Percentiles rank a stretch among this genome's conserved stretches.
Evolutionary conservation across 2,329 filamentous ascomycete species (phyloP).

Genomic region (Botrytis byssoidea): DNA sequence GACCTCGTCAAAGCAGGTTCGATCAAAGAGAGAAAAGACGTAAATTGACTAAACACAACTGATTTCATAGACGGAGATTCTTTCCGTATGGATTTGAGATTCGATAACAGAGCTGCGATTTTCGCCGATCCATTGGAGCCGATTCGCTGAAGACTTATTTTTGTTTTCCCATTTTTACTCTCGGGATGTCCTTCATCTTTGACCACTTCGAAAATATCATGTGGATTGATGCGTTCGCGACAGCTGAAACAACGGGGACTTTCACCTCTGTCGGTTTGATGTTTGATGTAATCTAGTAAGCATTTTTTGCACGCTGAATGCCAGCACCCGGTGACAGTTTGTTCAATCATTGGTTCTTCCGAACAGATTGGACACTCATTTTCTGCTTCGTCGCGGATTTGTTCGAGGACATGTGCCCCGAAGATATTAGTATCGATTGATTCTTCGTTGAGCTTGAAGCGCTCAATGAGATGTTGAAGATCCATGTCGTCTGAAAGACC

Average conservation of each 20-base stretch:
- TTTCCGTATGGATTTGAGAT: conserved; percentile 68
- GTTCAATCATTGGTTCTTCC: conserved; percentile 93
- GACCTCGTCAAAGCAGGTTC: conserved; percentile 72
- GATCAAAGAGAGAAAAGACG: conserved; percentile 90
- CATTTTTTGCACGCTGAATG: conserved; percentile 96
- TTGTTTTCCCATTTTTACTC: conserved; percentile 45
- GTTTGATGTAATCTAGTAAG: conserved; percentile 83
- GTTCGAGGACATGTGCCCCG: conserved; percentile 80
- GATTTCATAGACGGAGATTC: conserved; percentile 73
- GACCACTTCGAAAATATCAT: conserved; percentile 90
- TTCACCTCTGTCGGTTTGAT: conserved; percentile 74
- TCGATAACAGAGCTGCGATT: conserved; percentile 72
- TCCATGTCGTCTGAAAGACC: conserved; percentile 96
- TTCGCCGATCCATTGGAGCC: conserved; percentile 79
- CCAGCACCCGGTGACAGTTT: conserved; percentile 95
- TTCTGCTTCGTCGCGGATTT: conserved; percentile 86
- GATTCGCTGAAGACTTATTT: conserved; percentile 60
- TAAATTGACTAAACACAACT: conserved; percentile 96
- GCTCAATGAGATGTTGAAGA: conserved; percentile 77
- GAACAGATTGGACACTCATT: conserved; percentile 93
- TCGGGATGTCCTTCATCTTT: conserved; percentile 66
- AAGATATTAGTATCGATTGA: conserved; percentile 67
- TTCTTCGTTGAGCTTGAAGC: conserved; percentile 70
- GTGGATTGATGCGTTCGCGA: conserved; percentile 73
- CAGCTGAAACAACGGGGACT: conserved; percentile 87